Base-by-base conservation (phyloP, 176 grass and related monocot species). In the Phoenix roebelenii region DNA sequence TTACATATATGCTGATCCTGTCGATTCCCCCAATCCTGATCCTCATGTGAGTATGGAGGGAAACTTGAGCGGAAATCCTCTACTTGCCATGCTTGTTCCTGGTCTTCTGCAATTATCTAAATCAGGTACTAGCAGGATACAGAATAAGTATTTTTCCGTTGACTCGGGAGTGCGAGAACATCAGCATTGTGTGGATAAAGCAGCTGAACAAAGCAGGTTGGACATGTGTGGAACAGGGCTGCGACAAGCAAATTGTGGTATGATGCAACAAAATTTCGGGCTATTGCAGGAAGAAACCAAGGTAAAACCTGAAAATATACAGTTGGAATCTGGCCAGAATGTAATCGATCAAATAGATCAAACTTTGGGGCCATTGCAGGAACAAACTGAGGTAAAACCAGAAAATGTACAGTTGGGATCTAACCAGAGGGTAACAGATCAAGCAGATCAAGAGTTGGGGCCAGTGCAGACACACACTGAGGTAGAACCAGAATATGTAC, bases 1-100 rank as follows among this genome's bases (percentile, higher is more conserved):
- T 59, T 92, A 92, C 74, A 78, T 98, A 81, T 85, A 70, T 78
- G 82, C 71, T 65, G 88, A 98, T 73, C 94, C 82, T 68, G 51
- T 86, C 67, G 88, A 85, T 57, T 57, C 35, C 35, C 29, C 57
- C 28, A 54, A 52, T 57, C 60, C 64, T 39, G 68, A 71, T 63
- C 58, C 66, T 60, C 50, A 52, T 77, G 62, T 18, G 4, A 18
- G 64, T 49, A 76, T 22, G 26, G 63, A 55, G 63, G 81, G 70
- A 70, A 83, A 78, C 60, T 73, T 77, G 7, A 77, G 75, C 32
- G 73, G 71, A 70, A 83, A 79, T 80, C 92, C 93, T 73, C 68
- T 92, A 39, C 73, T 92, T 29, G 79, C 88, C 51, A 92, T 98
- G 93, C 76, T 98, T 82, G 79, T 72, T 66, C 93, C 88, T 50